phyloP scores from a whole-genome alignment of 768 basidiomycete genomes.

The Lentinula edodes region DNA sequence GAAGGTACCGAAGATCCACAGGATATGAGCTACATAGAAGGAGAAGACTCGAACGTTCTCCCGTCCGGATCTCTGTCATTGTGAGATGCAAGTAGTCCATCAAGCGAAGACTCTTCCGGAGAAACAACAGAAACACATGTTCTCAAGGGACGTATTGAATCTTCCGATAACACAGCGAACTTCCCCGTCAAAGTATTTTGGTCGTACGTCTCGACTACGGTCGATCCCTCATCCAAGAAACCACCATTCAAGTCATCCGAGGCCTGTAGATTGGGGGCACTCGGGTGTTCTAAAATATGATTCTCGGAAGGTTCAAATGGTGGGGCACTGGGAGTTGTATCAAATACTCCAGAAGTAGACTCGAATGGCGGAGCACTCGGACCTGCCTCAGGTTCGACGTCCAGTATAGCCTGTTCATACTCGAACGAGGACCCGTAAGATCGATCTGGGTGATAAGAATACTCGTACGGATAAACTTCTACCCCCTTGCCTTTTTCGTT shows the following conservation, averaged over 20 bases:
- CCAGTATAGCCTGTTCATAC: conserved; percentile 22
- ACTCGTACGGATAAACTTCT: conserved; percentile 36
- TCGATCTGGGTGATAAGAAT: conserved; percentile 23
- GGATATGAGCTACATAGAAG: not conserved
- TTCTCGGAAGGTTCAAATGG: conserved; percentile 14
- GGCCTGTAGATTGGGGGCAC: conserved; percentile 44
- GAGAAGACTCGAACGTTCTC: not conserved
- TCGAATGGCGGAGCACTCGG: conserved; percentile 46
- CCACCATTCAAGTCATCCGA: conserved; percentile 7
- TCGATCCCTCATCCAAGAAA: not conserved
- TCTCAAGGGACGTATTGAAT: not conserved
- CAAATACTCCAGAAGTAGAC: not conserved
- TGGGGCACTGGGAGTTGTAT: conserved; percentile 22
- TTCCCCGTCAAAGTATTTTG: not conserved
- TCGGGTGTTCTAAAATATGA: conserved; percentile 13
- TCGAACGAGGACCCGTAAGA: not conserved
- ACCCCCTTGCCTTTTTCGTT: conserved; percentile 32
- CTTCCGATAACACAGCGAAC: not conserved
- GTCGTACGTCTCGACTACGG: not conserved
- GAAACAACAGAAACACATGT: not conserved
- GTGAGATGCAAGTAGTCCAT: not conserved
- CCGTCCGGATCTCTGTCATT: not conserved
- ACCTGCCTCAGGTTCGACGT: conserved; percentile 27
- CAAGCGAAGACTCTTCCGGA: not conserved
- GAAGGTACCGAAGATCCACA: not conserved